Conservation (phyloP, 345 rosid genomes). For the Gossypium thurberi region DNA sequence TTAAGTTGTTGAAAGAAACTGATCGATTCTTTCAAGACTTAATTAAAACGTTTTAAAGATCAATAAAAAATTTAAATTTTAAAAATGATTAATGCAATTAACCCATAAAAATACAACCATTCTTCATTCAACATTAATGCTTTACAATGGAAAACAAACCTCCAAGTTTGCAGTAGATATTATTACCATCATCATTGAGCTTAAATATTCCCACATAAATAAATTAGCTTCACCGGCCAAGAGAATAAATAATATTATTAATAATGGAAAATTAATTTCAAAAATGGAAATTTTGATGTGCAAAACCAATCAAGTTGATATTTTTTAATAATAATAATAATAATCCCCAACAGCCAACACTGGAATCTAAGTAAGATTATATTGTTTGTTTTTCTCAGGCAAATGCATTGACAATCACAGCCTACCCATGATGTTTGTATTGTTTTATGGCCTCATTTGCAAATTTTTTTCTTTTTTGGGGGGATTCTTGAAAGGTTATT, state of each 20-base stretch:
- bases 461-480: background rate
- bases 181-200: background rate
- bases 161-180: background rate
- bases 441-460: background rate
- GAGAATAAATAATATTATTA: background rate
- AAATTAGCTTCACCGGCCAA: slow-evolving; percentile 7
- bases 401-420: slow-evolving; percentile 4
- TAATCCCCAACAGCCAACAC: slow-evolving; percentile 18
- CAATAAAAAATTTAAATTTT: too few species aligned
- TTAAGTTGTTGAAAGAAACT: too few species aligned
- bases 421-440: slow-evolving; percentile 2
- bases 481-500: background rate
- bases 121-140: background rate
- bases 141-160: background rate
- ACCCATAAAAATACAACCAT: too few species aligned
- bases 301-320: slow-evolving; percentile 4
- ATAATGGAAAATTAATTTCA: background rate
- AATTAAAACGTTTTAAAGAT: too few species aligned
- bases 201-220: background rate
- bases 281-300: background rate
- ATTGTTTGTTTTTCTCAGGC: slow-evolving; percentile 7
- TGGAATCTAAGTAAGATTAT: slow-evolving; percentile 16
- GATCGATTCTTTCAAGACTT: too few species aligned
- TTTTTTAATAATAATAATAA: background rate
- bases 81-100: too few species aligned